Evolutionary conservation across 495 filamentous ascomycete genomes (phyloP).

Genomic region (Baudoinia panamericana): DNA sequence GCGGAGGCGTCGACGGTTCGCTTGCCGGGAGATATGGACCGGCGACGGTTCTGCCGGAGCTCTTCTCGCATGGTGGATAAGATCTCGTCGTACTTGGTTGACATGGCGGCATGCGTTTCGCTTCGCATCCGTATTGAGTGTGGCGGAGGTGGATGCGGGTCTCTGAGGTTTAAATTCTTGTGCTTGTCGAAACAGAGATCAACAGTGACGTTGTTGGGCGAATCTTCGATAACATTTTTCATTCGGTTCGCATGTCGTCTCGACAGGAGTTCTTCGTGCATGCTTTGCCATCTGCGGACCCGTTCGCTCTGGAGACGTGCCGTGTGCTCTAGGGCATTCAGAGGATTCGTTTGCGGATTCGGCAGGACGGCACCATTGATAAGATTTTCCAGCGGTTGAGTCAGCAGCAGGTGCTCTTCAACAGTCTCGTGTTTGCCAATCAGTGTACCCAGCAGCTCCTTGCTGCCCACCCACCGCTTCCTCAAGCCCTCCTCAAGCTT

Average conservation of each 20-base stretch:
- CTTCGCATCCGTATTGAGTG: conserved; percentile 1
- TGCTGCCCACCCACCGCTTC: conserved; percentile 62
- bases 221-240: background rate
- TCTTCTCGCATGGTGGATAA: conserved; percentile 19
- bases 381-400: conserved; percentile 49
- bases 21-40: background rate
- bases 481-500: conserved; percentile 41
- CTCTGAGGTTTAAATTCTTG: conserved; percentile 9
- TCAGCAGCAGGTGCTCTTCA: conserved; percentile 48
- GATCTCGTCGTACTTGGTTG: conserved; percentile 13
- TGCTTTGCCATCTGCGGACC: conserved; percentile 59
- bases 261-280: conserved; percentile 33
- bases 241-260: conserved; percentile 3
- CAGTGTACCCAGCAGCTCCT: conserved; percentile 53
- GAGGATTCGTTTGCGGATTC: conserved; percentile 39
- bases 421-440: conserved; percentile 43
- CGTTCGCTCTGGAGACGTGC: conserved; percentile 48
- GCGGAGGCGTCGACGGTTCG: conserved; percentile 3
- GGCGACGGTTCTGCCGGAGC: conserved; percentile 6
- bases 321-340: conserved; percentile 53
- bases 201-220: background rate
- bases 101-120: background rate
- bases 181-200: conserved; percentile 13
- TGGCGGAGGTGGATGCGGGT: background rate
- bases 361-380: conserved; percentile 51